phyloP scores from a whole-genome alignment of 805 yeast genomes.

The Pichia cephalocereana region DNA sequence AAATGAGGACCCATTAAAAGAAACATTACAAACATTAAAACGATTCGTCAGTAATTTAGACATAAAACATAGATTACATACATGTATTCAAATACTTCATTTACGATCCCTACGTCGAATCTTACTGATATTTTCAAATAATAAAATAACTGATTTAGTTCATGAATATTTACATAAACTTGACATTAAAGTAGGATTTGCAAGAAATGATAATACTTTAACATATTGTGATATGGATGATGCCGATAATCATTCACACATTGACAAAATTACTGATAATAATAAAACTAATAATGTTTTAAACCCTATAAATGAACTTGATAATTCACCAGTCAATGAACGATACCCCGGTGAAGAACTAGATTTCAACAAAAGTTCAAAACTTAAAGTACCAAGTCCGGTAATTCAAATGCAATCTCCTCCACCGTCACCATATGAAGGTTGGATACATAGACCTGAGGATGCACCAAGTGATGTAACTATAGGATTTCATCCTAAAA shows the following conservation, averaged over 20 bases:
- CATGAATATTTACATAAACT: slow-evolving; percentile 11
- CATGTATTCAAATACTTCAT: slow-evolving; percentile 5
- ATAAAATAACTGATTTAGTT: slow-evolving; percentile 10
- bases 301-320: neutral
- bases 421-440: slow-evolving; percentile 28
- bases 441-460: slow-evolving; percentile 23
- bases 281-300: neutral
- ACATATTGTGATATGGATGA: slow-evolving; percentile 1
- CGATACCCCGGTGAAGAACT: slow-evolving; percentile 3
- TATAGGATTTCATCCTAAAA: slow-evolving; percentile 22
- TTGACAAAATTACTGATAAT: neutral
- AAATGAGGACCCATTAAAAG: slow-evolving; percentile 13
- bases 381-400: slow-evolving; percentile 19
- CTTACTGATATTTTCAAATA: slow-evolving; percentile 18
- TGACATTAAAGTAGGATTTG: slow-evolving; percentile 16
- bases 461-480: slow-evolving; percentile 25
- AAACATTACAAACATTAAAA: slow-evolving; percentile 12
- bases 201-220: slow-evolving; percentile 13
- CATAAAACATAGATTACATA: neutral
- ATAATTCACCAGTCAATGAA: slow-evolving; percentile 3
- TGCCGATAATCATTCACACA: neutral
- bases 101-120: slow-evolving; percentile 22
- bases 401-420: slow-evolving; percentile 27
- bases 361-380: neutral
- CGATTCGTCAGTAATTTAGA: neutral